Evolutionary conservation across 2,329 filamentous ascomycete species (phyloP).

Genomic region (Diaporthe australafricana): DNA sequence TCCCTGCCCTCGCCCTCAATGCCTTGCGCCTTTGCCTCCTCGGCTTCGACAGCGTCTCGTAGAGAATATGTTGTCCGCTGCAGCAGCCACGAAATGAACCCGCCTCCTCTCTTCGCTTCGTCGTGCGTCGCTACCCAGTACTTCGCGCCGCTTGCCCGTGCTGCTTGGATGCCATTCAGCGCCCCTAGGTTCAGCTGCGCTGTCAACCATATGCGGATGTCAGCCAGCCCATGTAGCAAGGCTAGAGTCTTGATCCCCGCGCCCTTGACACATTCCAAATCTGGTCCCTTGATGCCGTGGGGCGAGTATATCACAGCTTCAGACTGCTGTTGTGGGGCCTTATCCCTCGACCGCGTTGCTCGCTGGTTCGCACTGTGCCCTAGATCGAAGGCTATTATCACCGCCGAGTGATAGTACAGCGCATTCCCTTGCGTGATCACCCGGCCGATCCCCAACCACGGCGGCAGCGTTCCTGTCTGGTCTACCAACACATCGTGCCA

Average conservation of each 20-base stretch:
- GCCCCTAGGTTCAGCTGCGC: constrained; percentile 74
- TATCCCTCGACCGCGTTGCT: constrained; percentile 37
- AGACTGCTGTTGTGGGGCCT: constrained; percentile 43
- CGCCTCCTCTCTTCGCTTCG: constrained; percentile 70
- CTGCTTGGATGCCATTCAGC: constrained; percentile 69
- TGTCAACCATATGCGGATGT: constrained; percentile 61
- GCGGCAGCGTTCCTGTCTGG: constrained; percentile 55
- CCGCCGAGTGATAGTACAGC: constrained; percentile 71
- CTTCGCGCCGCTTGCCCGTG: constrained; percentile 61
- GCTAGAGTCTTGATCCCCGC: constrained; percentile 64
- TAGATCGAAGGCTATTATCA: constrained; percentile 66
- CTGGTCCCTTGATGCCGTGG: constrained; percentile 65
- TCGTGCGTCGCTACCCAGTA: constrained; percentile 77
- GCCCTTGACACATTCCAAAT: constrained; percentile 55
- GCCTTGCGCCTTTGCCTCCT: constrained; percentile 43
- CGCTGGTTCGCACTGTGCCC: constrained; percentile 25
- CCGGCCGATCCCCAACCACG: constrained; percentile 71
- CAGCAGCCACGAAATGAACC: constrained; percentile 66
- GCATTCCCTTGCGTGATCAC: constrained; percentile 65
- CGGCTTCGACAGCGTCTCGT: constrained; percentile 54
- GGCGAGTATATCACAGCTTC: constrained; percentile 74
- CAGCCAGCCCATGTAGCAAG: constrained; percentile 73
- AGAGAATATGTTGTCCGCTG: constrained; percentile 57
- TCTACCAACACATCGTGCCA: constrained; percentile 44
- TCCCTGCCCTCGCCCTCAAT: constrained; percentile 38